Evolutionary conservation across 495 filamentous ascomycete species (phyloP), one percentile per base, ranked within the genome.

Genomic region (Penicillium ochrochloron): DNA sequence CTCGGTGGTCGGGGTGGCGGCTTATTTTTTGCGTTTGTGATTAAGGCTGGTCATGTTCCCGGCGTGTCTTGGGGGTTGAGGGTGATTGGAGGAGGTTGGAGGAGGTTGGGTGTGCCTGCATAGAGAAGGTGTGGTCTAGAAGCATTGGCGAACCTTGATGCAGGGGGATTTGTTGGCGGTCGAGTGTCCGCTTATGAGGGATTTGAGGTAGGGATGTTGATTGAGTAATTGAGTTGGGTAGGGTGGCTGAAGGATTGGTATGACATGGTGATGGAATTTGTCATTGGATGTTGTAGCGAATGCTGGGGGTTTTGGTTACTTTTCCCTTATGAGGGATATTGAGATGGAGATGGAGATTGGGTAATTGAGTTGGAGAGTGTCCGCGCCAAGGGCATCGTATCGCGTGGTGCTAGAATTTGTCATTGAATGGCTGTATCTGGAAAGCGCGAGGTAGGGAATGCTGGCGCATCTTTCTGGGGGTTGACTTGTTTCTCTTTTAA

Each of bases 41-140:
- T 15, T 29, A 15, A 52, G 48, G 23, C 27, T 29, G 17, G 14
- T 27, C 4, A 11, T 9, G 48, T 27, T 10, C 44, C 44, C 10
- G 7, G 11, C 23, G 46, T 50, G 12, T 25, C 11, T 0, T 11
- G 23, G 11, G 21, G 3, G 1, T 5, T 2, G 25, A 12, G 14
- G 15, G 23, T 52, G 59, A 53, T 60, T 52, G 59, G 59, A 50
- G 31, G 46, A 37, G 33, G 21, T 60, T 52, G 59, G 59, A 50
- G 31, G 46, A 37, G 33, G 21, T 27, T 44, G 42, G 44, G 35
- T 52, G 48, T 52, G 48, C 48, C 48, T 52, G 48, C 48, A 52
- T 27, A 17, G 23, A 31, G 52, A 35, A 19, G n/a, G 23, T 37
- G 37, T 35, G n/a, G 29, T 56, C 53, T 56, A 37, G 29, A 34